Evolutionary conservation across 768 basidiomycete species (phyloP).

Genomic region (Ramaria sp.): DNA sequence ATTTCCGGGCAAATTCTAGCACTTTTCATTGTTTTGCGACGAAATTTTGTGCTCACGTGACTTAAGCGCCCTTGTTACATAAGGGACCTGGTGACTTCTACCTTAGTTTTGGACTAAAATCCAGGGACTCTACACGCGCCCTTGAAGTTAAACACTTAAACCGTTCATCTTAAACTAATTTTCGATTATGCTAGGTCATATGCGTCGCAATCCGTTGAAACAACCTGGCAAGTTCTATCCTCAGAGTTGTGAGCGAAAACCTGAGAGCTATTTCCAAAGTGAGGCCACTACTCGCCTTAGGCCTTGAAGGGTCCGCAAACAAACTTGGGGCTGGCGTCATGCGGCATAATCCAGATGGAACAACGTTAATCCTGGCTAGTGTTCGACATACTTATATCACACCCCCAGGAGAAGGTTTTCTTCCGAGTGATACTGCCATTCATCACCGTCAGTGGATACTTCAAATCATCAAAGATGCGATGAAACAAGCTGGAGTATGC

Average conservation of each 20-base stretch:
- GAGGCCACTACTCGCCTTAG: conserved; percentile 73
- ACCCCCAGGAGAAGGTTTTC: conserved; percentile 95
- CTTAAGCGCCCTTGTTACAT: too few relatives aligned
- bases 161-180: too few relatives aligned
- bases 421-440: conserved; percentile 88
- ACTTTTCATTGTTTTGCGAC: too few relatives aligned
- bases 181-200: neutral
- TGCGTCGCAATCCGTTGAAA: neutral
- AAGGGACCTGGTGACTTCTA: too few relatives aligned
- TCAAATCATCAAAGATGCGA: conserved; percentile 66
- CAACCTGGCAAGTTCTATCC: neutral
- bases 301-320: conserved; percentile 96
- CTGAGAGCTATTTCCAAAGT: conserved; percentile 27
- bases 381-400: conserved; percentile 98
- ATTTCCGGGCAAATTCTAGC: too few relatives aligned
- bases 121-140: too few relatives aligned
- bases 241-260: neutral
- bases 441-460: conserved; percentile 94
- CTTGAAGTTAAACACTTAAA: too few relatives aligned
- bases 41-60: too few relatives aligned
- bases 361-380: conserved; percentile 76
- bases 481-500: conserved; percentile 53
- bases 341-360: conserved; percentile 64
- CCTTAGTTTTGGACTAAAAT: too few relatives aligned
- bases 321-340: conserved; percentile 94